A percentile compares a stretch with the other conserved stretches of the same genome.
phyloP scores from a whole-genome alignment of 75 land plant genomes.

The Cryptomeria japonica region DNA sequence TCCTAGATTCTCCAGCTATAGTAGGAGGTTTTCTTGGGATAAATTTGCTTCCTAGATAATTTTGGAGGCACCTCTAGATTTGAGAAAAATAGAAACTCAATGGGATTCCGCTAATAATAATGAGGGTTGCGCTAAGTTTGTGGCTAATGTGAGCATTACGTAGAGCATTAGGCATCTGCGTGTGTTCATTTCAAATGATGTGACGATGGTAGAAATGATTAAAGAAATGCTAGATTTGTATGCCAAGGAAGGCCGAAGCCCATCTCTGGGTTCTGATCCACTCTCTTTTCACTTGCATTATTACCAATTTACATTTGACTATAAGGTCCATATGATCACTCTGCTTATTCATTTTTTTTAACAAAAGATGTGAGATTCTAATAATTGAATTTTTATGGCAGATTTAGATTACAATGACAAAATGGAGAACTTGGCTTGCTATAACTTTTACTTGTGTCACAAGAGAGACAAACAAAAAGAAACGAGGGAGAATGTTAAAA shows the following conservation, averaged over 20 bases:
- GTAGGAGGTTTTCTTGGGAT: too few species aligned
- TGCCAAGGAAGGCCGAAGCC: conserved; percentile 8
- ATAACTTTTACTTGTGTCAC: background rate
- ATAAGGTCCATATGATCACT: background rate
- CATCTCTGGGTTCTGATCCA: background rate
- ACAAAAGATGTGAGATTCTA: too few species aligned
- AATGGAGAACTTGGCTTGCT: background rate
- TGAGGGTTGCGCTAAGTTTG: background rate
- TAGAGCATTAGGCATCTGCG: background rate
- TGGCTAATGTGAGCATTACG: conserved; percentile 7
- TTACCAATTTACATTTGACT: conserved; percentile 3
- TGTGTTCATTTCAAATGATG: background rate
- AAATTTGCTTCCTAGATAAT: background rate
- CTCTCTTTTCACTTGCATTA: background rate
- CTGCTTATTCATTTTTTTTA: background rate
- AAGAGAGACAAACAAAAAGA: background rate
- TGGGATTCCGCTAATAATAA: background rate
- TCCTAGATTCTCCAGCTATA: too few species aligned
- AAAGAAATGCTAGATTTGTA: background rate
- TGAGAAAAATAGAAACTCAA: background rate
- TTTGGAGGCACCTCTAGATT: background rate
- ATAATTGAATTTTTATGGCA: background rate
- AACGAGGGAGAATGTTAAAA: too few species aligned
- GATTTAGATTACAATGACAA: background rate
- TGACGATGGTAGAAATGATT: background rate